phyloP scores from a whole-genome alignment of 768 basidiomycete genomes.

The Calocera viscosa region DNA sequence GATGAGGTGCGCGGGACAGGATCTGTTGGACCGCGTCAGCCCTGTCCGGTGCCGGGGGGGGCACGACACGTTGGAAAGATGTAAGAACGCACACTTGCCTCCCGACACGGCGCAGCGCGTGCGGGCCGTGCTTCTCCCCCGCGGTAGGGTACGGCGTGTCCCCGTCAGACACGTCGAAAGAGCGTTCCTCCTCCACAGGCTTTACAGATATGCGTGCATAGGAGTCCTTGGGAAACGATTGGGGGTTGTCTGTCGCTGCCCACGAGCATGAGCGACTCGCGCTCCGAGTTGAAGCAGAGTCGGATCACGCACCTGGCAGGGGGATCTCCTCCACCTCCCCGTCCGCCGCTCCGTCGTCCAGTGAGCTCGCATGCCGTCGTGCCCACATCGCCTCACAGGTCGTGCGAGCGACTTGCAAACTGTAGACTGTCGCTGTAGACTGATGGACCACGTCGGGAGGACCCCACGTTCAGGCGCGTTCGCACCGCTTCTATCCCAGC shows the following conservation, averaged over 20 bases:
- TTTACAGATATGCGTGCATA: background rate
- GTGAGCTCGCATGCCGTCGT: background rate
- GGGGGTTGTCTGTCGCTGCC: background rate
- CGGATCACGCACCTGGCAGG: background rate
- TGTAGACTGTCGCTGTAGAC: no score
- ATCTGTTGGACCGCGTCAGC: no score
- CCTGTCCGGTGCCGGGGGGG: no score
- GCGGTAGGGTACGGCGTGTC: background rate
- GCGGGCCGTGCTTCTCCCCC: background rate
- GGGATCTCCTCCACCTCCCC: background rate
- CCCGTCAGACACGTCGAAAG: background rate
- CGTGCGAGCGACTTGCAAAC: no score
- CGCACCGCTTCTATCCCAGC: no score
- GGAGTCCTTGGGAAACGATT: background rate
- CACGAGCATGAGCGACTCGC: background rate
- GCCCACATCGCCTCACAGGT: no score
- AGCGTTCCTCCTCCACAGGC: background rate
- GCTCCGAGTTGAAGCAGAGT: background rate
- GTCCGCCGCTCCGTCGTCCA: background rate
- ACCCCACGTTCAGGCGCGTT: no score
- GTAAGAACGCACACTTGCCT: background rate
- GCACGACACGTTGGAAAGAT: no score
- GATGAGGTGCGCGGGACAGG: slow-evolving; percentile 29
- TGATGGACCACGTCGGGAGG: background rate
- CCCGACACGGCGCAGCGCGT: background rate